Evolutionary conservation across 139 green algal species (phyloP).

Genomic region (Mychonastes homosphaera): DNA sequence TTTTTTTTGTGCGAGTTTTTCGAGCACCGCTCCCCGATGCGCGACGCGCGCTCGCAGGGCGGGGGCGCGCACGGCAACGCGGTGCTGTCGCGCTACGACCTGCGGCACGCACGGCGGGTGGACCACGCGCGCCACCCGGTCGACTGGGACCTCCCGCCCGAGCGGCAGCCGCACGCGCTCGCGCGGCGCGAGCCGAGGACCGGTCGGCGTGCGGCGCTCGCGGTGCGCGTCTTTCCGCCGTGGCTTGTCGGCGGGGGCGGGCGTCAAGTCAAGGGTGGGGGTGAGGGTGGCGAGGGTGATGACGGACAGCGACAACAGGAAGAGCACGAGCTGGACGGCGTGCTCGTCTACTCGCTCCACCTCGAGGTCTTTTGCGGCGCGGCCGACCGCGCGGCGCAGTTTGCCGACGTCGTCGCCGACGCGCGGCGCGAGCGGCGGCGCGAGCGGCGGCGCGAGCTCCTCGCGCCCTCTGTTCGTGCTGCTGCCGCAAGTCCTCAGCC

Average conservation of each 20-base stretch:
- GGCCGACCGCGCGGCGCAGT: conserved; percentile 60
- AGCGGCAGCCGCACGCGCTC: conserved; percentile 29
- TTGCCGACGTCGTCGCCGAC: conserved; percentile 61
- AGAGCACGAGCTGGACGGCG: neutral
- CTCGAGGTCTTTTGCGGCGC: conserved; percentile 78
- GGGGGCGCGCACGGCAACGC: conserved; percentile 81
- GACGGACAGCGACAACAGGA: neutral
- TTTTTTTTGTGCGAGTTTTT: conserved; percentile 80
- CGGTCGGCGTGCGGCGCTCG: conserved; percentile 50
- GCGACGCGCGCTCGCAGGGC: conserved; percentile 43
- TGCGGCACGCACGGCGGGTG: neutral
- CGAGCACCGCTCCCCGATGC: conserved; percentile 50
- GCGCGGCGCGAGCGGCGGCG: conserved; percentile 12
- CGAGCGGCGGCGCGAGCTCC: conserved; percentile 3
- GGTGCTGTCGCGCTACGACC: neutral
- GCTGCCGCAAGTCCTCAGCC: conserved; percentile 3
- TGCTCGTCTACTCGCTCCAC: neutral
- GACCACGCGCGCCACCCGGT: conserved; percentile 50
- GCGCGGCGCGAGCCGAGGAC: conserved; percentile 40
- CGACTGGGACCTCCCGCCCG: conserved; percentile 53
- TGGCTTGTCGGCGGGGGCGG: neutral
- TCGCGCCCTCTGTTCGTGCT: neutral
- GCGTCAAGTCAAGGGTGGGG: neutral
- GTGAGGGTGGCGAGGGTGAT: neutral
- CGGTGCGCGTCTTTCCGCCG: conserved; percentile 24